Percentiles rank a stretch among this genome's conserved stretches.
Conservation (phyloP, 176 grass and related monocot genomes). For the Ensete glaucum region DNA sequence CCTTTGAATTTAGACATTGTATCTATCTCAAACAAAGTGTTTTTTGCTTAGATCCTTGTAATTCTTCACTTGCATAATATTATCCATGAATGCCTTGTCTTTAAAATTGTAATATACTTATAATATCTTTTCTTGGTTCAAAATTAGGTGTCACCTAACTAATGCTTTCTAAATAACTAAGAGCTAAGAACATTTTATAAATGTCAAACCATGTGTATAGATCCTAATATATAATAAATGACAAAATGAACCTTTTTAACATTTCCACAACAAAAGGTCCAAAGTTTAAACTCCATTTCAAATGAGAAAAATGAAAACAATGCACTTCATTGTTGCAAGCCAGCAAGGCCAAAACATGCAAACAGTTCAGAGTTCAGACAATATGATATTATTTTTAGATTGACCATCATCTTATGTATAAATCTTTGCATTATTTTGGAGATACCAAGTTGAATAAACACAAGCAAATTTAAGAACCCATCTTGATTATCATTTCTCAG, state of each 20-base stretch:
- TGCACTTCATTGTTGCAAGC: not conserved
- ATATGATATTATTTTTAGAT: not conserved
- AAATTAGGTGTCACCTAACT: not conserved
- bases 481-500: too few species aligned
- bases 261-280: not conserved
- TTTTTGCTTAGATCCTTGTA: not conserved
- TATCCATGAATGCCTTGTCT: not conserved
- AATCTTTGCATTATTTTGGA: too few species aligned
- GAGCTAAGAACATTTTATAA: not conserved
- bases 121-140: not conserved
- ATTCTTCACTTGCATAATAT: not conserved
- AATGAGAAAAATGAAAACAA: not conserved
- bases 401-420: not conserved
- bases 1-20: not conserved
- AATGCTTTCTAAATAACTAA: not conserved
- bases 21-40: not conserved
- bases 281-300: not conserved
- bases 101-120: not conserved
- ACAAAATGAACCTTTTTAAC: not conserved
- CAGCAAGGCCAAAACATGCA: not conserved
- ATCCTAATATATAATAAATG: not conserved
- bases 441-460: too few species aligned
- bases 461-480: too few species aligned
- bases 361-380: not conserved
- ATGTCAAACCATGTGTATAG: not conserved